Evolutionary conservation across 805 yeast species (phyloP), one percentile per base, ranked within the genome.

Genomic region (Yarrowia porcina): DNA sequence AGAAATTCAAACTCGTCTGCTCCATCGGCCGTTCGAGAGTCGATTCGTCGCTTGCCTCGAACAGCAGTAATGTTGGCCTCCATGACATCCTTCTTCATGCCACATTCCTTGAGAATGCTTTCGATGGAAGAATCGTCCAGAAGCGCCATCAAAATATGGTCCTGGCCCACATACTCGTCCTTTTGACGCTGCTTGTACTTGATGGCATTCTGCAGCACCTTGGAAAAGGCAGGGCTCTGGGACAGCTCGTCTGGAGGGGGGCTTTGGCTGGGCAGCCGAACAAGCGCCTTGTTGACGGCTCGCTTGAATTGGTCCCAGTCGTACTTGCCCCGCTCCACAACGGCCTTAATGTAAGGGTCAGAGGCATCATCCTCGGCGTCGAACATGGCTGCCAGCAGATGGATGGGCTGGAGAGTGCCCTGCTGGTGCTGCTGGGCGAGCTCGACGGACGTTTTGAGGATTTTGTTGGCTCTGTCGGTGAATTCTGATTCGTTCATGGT

Each of bases 21-120:
- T 5, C 97, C 87, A 72, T 93, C 99, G 3, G 99, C 97, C 67
- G 86, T 87, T 72, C 97, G 84, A 1, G 97, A 88, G 71, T 94
- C 99, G 66, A 94, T 94, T 73, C 91, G 83, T 73, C 89, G 92
- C 72, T 82, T 87, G 30, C 98, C 99, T 74, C 99, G 87, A 63
- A 94, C 80, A 66, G 83, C 86, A 39, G 86, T 78, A 18, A 92
- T 84, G 70, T 91, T 96, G 57, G 84, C 84, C 72, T 88, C 89
- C 49, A 94, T 75, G 1, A 89, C 82, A 63, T 88, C 92, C 13
- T 82, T 74, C 39, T 87, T 88, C 32, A 93, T 80, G 32, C 81
- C 78, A 42, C 83, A 82, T 66, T 88, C 94, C 71, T 89, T 89
- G 69, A 93, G 82, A 12, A 94, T 73, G 61, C 81, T 77, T 73